Conservation (phyloP, 352 stramenopile genomes). For the Nothophytophthora sp. region DNA sequence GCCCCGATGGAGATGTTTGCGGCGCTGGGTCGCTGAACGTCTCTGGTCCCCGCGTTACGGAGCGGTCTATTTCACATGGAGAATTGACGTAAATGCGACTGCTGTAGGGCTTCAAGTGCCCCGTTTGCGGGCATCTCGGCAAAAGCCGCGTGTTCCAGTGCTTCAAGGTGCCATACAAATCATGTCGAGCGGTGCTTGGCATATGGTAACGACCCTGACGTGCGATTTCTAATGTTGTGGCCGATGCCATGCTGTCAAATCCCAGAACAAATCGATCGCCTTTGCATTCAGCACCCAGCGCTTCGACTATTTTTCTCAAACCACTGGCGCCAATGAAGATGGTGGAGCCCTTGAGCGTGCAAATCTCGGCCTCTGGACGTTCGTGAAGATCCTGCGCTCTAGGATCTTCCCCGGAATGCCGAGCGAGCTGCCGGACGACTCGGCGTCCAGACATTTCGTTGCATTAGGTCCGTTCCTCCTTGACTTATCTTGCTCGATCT, state of each 20-base stretch:
- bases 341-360: slow-evolving; percentile 10
- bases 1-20: slow-evolving; percentile 83
- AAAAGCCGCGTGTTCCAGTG: slow-evolving; percentile 68
- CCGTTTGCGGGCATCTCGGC: slow-evolving; percentile 64
- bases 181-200: too few species aligned
- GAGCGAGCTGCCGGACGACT: slow-evolving; percentile 36
- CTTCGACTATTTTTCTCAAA: slow-evolving; percentile 49
- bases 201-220: too few species aligned
- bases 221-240: too few species aligned
- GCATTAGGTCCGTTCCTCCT: slow-evolving; percentile 51
- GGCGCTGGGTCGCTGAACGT: too few species aligned
- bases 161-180: slow-evolving; percentile 39
- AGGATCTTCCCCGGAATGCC: slow-evolving; percentile 40
- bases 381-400: slow-evolving; percentile 50
- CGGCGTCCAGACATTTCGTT: slow-evolving; percentile 53
- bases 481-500: background rate
- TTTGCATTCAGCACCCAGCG: slow-evolving; percentile 53
- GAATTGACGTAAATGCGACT: too few species aligned
- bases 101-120: slow-evolving; percentile 63
- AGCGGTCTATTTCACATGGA: too few species aligned
- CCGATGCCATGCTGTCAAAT: background rate
- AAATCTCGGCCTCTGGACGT: slow-evolving; percentile 46
- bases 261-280: slow-evolving; percentile 38
- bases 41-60: too few species aligned
- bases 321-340: slow-evolving; percentile 24